phyloP scores from a whole-genome alignment of 768 basidiomycete species.

The Boletus speciosus region DNA sequence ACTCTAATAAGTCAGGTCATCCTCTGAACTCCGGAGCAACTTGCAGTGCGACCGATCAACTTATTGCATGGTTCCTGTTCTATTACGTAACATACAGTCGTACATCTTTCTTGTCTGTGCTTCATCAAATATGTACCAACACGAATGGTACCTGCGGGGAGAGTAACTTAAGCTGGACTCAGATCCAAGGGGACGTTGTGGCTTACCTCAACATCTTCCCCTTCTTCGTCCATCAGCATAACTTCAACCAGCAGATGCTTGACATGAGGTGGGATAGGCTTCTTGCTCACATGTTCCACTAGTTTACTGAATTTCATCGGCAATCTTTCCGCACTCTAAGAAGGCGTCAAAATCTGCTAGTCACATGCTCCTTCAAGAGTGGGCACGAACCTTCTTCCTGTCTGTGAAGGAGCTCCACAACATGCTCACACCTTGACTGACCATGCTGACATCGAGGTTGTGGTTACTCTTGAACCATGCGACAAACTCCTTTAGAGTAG shows the following conservation, averaged over 20 bases:
- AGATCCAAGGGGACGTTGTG: background rate
- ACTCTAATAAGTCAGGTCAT: no score
- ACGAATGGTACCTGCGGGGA: slow-evolving; percentile 72
- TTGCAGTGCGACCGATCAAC: background rate
- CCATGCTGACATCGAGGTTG: slow-evolving; percentile 88
- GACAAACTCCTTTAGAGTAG: slow-evolving; percentile 82
- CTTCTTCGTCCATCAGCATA: slow-evolving; percentile 89
- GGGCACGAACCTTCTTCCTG: slow-evolving; percentile 75
- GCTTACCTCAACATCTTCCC: slow-evolving; percentile 89
- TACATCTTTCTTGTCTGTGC: background rate
- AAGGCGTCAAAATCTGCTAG: slow-evolving; percentile 6
- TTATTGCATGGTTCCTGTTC: background rate
- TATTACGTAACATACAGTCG: slow-evolving; percentile 10
- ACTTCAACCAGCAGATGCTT: slow-evolving; percentile 90
- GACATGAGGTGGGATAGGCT: slow-evolving; percentile 77
- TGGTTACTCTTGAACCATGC: slow-evolving; percentile 82
- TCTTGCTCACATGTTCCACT: slow-evolving; percentile 93
- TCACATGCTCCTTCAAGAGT: background rate
- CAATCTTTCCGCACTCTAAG: slow-evolving; percentile 80
- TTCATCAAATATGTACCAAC: slow-evolving; percentile 57
- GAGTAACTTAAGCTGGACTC: background rate
- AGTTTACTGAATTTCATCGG: slow-evolving; percentile 88
- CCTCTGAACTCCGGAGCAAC: background rate
- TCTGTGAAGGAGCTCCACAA: slow-evolving; percentile 93
- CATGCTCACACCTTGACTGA: slow-evolving; percentile 97